Percentiles rank a stretch among this genome's conserved stretches.
phyloP scores from a whole-genome alignment of 805 yeast genomes.

The Torulaspora quercuum region DNA sequence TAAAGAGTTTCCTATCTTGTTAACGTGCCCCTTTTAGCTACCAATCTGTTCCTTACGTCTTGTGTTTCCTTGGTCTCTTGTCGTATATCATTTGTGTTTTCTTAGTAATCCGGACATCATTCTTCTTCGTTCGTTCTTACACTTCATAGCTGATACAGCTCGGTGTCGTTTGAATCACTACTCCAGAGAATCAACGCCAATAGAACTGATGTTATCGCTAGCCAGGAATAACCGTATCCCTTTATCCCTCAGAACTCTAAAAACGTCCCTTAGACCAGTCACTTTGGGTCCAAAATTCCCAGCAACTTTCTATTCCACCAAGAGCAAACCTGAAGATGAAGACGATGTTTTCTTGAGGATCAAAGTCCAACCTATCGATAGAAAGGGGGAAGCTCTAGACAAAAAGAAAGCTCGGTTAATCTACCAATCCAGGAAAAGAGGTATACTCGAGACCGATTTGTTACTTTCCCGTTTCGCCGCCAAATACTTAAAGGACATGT shows the following conservation, averaged over 20 bases:
- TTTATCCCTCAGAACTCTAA: background rate
- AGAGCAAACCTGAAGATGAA: conserved; percentile 27
- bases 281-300: conserved; percentile 8
- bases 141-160: no score
- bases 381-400: conserved; percentile 69
- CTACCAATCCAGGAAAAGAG: conserved; percentile 92
- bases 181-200: no score
- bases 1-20: no score
- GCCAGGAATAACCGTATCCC: background rate
- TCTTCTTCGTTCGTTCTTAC: no score
- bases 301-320: conserved; percentile 9
- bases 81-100: no score
- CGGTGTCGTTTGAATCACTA: no score
- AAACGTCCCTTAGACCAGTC: background rate
- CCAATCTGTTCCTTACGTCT: no score
- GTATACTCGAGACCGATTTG: conserved; percentile 89
- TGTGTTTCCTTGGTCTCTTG: no score
- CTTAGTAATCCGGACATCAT: no score
- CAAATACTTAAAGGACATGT: conserved; percentile 57
- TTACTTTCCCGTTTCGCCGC: conserved; percentile 83
- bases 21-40: no score
- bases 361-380: conserved; percentile 72
- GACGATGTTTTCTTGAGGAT: conserved; percentile 47
- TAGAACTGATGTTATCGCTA: no score
- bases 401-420: conserved; percentile 80